phyloP scores from a whole-genome alignment of 2,329 filamentous ascomycete genomes.

The Cordyceps farinosa region DNA sequence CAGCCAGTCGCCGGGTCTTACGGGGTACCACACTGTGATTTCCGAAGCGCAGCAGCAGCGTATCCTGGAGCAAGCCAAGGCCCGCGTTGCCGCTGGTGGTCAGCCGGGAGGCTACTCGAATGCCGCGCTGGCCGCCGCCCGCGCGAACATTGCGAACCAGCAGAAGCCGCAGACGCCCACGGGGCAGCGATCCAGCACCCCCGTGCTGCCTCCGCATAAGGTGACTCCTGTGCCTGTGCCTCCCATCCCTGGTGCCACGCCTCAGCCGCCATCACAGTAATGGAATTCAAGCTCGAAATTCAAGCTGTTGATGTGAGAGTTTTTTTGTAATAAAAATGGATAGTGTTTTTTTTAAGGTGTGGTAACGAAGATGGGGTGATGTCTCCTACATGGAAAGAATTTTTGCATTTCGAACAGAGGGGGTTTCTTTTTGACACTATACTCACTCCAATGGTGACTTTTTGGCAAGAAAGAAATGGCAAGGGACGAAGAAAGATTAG shows the following conservation, averaged over 20 bases:
- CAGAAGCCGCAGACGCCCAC: conserved; percentile 37
- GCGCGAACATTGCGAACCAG: conserved; percentile 36
- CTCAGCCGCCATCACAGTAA: conserved; percentile 2
- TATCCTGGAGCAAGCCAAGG: conserved; percentile 49
- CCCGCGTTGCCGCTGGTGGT: conserved; percentile 44
- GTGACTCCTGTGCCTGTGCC: conserved; percentile 44
- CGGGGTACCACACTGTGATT: conserved; percentile 49
- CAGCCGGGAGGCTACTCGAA: conserved; percentile 42
- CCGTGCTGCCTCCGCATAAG: conserved; percentile 35
- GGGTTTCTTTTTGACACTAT: background rate
- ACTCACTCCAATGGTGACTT: background rate
- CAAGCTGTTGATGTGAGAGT: background rate
- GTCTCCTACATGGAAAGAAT: background rate
- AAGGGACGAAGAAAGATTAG: background rate
- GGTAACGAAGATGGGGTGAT: background rate
- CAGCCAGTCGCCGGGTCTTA: conserved; percentile 36
- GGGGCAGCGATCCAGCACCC: conserved; percentile 32
- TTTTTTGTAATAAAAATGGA: conserved; percentile 10
- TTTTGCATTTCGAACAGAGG: background rate
- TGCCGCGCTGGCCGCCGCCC: conserved; percentile 33
- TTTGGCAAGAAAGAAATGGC: background rate
- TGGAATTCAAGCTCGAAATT: background rate
- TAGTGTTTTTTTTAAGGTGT: background rate
- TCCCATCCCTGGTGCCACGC: conserved; percentile 34
- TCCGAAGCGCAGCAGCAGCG: conserved; percentile 48